Evolutionary conservation across 225 moss, liverwort and hornwort species (phyloP).

Genomic region (Rhytidiadelphus loreus): DNA sequence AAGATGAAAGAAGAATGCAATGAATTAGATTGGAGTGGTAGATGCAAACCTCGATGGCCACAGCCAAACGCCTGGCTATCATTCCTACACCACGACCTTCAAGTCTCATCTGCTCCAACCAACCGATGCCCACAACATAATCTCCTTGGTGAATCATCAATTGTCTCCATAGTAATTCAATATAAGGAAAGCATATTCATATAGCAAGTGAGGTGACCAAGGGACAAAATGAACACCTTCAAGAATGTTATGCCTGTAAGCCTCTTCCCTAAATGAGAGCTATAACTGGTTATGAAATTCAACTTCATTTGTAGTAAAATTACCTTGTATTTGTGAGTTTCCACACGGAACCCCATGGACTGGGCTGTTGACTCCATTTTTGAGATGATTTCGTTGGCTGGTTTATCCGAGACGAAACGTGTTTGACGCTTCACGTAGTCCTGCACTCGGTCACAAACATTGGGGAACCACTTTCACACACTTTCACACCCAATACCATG

Average conservation of each 20-base stretch:
- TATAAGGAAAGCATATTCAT: not conserved
- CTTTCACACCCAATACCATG: not conserved
- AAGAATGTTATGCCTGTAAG: not conserved
- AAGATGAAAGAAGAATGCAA: not conserved
- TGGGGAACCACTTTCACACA: not conserved
- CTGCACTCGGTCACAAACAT: slow-evolving; percentile 12
- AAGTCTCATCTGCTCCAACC: not conserved
- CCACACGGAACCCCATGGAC: slow-evolving; percentile 43
- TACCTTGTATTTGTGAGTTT: slow-evolving; percentile 18
- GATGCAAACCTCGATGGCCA: slow-evolving; percentile 7
- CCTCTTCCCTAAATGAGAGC: not conserved
- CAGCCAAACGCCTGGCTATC: not conserved
- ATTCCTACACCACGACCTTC: not conserved
- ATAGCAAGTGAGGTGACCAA: not conserved
- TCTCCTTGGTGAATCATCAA: not conserved
- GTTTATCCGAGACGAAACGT: slow-evolving; percentile 61
- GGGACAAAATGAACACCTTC: not conserved
- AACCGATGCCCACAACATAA: not conserved
- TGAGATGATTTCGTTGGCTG: slow-evolving; percentile 56
- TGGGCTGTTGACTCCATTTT: slow-evolving; percentile 42
- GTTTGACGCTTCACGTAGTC: slow-evolving; percentile 83
- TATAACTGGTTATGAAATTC: not conserved
- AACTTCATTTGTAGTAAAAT: not conserved
- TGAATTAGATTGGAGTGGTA: not conserved
- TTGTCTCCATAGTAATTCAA: too few species aligned